A percentile compares a stretch with the other conserved stretches of the same genome.
phyloP scores from a whole-genome alignment of 106 monocot species.

The Cymbidium sinense region DNA sequence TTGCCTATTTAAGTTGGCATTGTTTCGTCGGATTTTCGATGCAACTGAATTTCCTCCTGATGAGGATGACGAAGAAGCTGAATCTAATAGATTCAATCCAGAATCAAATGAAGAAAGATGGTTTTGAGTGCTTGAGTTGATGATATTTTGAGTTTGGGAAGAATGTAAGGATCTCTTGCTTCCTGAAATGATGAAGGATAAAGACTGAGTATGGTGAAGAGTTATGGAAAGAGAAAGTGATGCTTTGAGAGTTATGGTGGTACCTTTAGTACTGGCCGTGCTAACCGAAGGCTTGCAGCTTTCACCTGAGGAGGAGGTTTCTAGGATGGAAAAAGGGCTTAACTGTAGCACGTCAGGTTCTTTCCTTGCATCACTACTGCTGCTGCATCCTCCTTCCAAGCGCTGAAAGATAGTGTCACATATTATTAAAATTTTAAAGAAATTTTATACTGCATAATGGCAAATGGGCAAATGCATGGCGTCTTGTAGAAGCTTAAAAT shows the following conservation, averaged over 20 bases:
- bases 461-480: no score
- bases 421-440: no score
- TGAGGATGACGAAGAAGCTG: conserved; percentile 24
- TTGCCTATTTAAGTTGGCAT: background rate
- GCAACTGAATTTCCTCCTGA: conserved; percentile 1
- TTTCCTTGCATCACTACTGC: conserved; percentile 24
- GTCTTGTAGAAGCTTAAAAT: no score
- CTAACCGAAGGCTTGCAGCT: conserved; percentile 46
- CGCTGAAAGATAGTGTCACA: no score
- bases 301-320: conserved; percentile 46
- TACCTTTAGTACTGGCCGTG: conserved; percentile 47
- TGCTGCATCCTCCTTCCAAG: conserved; percentile 27
- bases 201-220: background rate
- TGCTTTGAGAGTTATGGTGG: background rate
- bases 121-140: no score
- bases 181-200: conserved; percentile 13
- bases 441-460: no score
- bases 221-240: background rate
- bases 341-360: conserved; percentile 25
- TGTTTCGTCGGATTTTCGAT: conserved; percentile 3
- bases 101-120: conserved; percentile 11
- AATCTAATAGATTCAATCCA: conserved; percentile 33
- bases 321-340: conserved; percentile 65
- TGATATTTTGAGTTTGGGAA: conserved; percentile 27
- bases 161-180: conserved; percentile 34